Conservation (phyloP, 352 stramenopile genomes). For the Pythium aristosporum region DNA sequence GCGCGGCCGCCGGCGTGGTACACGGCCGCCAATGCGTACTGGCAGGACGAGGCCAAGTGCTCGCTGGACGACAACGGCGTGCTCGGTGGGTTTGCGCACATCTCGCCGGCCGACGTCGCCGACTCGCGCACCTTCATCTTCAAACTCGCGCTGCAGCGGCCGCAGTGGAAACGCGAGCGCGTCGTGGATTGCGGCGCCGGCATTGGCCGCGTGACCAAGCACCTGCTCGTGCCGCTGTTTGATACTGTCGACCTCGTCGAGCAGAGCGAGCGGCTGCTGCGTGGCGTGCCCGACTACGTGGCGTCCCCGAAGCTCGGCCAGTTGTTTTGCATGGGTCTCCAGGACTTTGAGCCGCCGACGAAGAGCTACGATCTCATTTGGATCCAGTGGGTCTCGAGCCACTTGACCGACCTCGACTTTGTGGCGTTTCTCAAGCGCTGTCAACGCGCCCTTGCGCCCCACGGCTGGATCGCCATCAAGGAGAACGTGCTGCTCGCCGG, state of each 20-base stretch:
- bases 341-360: constrained; percentile 81
- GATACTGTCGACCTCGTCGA: constrained; percentile 92
- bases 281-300: constrained; percentile 89
- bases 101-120: constrained; percentile 77
- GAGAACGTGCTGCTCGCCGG: constrained; percentile 88
- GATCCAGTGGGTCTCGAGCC: constrained; percentile 96
- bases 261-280: constrained; percentile 90
- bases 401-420: constrained; percentile 95
- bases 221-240: constrained; percentile 90
- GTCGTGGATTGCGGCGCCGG: constrained; percentile 86
- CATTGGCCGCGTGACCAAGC: constrained; percentile 95
- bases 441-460: constrained; percentile 51
- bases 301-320: constrained; percentile 55
- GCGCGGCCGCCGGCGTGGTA: constrained; percentile 53
- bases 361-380: constrained; percentile 94
- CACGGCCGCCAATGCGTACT: constrained; percentile 71
- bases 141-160: constrained; percentile 43
- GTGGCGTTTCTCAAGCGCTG: constrained; percentile 91
- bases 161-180: constrained; percentile 44
- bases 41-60: constrained; percentile 91
- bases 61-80: constrained; percentile 92
- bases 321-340: constrained; percentile 90
- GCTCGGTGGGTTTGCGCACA: constrained; percentile 88
- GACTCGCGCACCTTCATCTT: constrained; percentile 65
- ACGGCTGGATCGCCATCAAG: constrained; percentile 77